A percentile compares a stretch with the other conserved stretches of the same genome.
Evolutionary conservation across 129 eudicot species (phyloP).

Genomic region (Dittrichia graveolens): DNA sequence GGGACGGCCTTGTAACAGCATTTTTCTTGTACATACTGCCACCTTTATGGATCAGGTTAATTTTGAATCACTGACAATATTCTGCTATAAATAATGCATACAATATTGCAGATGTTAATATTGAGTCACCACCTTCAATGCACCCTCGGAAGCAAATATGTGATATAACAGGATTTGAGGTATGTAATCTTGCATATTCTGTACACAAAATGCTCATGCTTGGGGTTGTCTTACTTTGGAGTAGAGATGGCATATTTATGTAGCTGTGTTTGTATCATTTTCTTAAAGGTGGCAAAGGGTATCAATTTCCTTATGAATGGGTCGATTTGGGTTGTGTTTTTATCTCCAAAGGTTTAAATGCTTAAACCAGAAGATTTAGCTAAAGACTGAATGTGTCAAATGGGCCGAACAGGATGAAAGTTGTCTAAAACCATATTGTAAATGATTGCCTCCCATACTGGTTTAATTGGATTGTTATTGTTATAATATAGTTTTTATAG

Average conservation of each 20-base stretch:
- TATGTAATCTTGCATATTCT: slow-evolving; percentile 25
- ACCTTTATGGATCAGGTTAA: no score
- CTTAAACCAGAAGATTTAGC: neutral
- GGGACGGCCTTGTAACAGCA: no score
- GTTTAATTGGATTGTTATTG: neutral
- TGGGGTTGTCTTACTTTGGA: neutral
- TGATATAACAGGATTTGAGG: slow-evolving; percentile 96
- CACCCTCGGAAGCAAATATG: slow-evolving; percentile 92
- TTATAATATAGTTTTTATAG: no score
- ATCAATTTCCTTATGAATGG: neutral
- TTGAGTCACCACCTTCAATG: slow-evolving; percentile 89
- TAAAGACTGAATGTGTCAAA: neutral
- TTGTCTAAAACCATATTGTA: neutral
- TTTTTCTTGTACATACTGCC: no score
- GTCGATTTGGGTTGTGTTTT: neutral
- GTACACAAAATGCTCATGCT: neutral
- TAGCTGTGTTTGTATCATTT: neutral
- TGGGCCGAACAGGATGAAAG: neutral
- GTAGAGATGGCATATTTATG: neutral
- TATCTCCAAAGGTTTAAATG: neutral
- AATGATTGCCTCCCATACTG: neutral
- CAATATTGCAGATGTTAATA: slow-evolving; percentile 80
- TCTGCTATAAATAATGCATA: neutral
- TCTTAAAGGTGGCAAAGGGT: neutral
- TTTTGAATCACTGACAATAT: no score